These are phyloP conservation scores for Crotalaria pallida DNA, from an alignment of 306 rosid genomes.

Conservation along the genomic window DNA sequence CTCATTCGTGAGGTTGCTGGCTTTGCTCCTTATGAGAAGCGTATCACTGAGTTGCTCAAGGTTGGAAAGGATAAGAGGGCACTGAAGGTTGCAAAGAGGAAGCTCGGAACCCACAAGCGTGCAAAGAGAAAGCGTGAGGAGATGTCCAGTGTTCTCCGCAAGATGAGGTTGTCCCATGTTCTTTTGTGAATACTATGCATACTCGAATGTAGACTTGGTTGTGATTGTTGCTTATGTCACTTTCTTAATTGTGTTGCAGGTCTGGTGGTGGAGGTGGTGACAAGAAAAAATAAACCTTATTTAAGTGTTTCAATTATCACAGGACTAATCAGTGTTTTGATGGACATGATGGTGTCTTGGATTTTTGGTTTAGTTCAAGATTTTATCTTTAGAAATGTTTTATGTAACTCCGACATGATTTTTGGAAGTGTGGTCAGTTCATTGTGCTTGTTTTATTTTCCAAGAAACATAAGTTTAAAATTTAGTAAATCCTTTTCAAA, in stretches of 20 bases:
- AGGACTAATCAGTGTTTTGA: background rate
- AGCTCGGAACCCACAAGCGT: constrained; percentile 86
- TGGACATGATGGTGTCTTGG: background rate
- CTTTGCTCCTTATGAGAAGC: constrained; percentile 86
- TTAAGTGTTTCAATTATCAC: background rate
- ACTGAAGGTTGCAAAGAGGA: constrained; percentile 70
- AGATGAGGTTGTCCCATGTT: constrained; percentile 60
- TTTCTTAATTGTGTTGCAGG: constrained; percentile 37
- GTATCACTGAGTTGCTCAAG: constrained; percentile 94
- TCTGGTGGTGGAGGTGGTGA: constrained; percentile 91
- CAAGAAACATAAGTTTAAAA: background rate
- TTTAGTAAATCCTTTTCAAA: background rate
- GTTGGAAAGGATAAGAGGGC: constrained; percentile 95
- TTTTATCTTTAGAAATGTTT: constrained; percentile 5
- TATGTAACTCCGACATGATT: background rate
- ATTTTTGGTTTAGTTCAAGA: background rate
- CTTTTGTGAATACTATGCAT: background rate
- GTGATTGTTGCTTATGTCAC: background rate
- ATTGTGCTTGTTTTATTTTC: background rate
- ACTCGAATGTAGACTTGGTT: background rate
- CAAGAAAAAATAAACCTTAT: constrained; percentile 54
- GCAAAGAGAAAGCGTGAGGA: constrained; percentile 96
- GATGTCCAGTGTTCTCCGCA: constrained; percentile 77
- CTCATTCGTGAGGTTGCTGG: constrained; percentile 89
- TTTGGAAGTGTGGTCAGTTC: background rate